Percentiles rank a stretch among this genome's conserved stretches.
Conservation (phyloP, 257 asterid species). For the Scutellaria minor region DNA sequence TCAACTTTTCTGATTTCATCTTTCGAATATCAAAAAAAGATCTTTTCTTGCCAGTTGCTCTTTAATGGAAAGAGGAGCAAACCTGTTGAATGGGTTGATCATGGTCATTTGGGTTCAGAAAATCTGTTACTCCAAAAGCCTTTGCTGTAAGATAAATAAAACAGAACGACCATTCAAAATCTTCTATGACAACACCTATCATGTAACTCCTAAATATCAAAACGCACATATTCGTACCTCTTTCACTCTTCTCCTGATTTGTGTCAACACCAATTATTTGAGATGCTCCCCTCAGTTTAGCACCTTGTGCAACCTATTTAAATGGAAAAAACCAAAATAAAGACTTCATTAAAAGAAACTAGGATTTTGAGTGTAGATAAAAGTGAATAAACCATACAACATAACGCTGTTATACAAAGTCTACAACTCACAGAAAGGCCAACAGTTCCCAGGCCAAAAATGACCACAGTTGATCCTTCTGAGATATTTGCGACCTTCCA, state of each 20-base stretch:
- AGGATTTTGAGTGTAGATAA: slow-evolving; percentile 11
- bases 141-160: slow-evolving; percentile 57
- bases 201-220: slow-evolving; percentile 16
- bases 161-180: slow-evolving; percentile 14
- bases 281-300: slow-evolving; percentile 87
- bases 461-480: slow-evolving; percentile 78
- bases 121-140: slow-evolving; percentile 89
- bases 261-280: slow-evolving; percentile 86
- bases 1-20: not conserved
- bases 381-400: slow-evolving; percentile 7
- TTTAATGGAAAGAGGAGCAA: slow-evolving; percentile 11
- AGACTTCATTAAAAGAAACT: not conserved
- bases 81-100: slow-evolving; percentile 94
- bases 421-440: slow-evolving; percentile 87
- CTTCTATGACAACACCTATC: slow-evolving; percentile 10
- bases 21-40: not conserved
- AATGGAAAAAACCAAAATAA: slow-evolving; percentile 7
- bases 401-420: slow-evolving; percentile 9
- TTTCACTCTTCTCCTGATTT: slow-evolving; percentile 66
- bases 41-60: not conserved
- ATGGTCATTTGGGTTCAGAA: slow-evolving; percentile 73
- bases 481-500: slow-evolving; percentile 94
- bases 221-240: slow-evolving; percentile 46
- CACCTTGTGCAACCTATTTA: slow-evolving; percentile 93
- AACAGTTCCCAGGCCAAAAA: slow-evolving; percentile 97